Evolutionary conservation across 208 protist genomes (phyloP), one percentile per base, ranked within the genome.

Genomic region (Trypanosomatidae sp.): DNA sequence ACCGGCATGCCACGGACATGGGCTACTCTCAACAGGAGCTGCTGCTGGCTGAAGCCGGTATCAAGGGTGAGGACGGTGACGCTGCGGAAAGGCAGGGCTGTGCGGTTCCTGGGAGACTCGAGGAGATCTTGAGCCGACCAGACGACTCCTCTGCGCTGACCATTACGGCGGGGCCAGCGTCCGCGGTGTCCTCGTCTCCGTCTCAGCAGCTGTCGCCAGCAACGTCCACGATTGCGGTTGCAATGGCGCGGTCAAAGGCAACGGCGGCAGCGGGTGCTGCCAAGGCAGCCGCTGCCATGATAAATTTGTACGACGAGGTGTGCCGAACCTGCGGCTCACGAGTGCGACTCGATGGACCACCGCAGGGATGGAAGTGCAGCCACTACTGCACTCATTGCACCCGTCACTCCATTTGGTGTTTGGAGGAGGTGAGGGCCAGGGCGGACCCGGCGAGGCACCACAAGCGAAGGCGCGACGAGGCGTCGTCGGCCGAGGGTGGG

Each of bases 21-120:
- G 92, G 92, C 65, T 93, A 91, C 74, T 76, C 90, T 4, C 84
- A 92, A n/a, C 90, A 94, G 55, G 92, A 94, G 66, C 72, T 91
- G 46, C 72, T 90, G 50, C 75, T 81, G 25, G 47, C 83, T 1
- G 86, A 91, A 62, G 50, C 69, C 0, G 85, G 80, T 17, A 80
- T 62, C 7, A 66, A 25, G 1, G 66, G 17, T 25, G 62, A 53
- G 7, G 58, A n/a, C 44, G 39, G 19, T 30, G 50, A 25, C 43
- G 60, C 10, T 43, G 33, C 46, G 17, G 73, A 73, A 1, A 71
- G 58, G 25, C 56, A 66, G 55, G 70, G 60, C 69, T 44, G n/a
- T 43, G 62, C 59, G 12, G 71, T 62, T 10, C 49, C 67, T 49
- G 49, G 60, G 19, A 78, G 74, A 13, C 74, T 93, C 56, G 88